These are phyloP conservation scores for Xylaria sp. DNA, from an alignment of 2,329 filamentous ascomycete species.

Conservation along the genomic window DNA sequence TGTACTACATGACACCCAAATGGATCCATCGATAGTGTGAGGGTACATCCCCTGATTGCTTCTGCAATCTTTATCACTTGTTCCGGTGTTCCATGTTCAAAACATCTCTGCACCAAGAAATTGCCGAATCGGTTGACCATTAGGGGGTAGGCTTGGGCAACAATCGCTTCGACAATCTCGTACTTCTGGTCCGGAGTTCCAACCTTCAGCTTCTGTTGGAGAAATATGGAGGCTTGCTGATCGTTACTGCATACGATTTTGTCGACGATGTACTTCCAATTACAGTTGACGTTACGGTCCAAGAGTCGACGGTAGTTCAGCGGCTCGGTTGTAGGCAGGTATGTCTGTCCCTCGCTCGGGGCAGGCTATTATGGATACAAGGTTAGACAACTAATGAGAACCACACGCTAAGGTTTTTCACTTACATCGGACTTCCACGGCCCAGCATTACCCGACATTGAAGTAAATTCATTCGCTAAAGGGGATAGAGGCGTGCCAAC, in stretches of 20 bases:
- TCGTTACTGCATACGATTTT: constrained; percentile 99
- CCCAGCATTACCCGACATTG: constrained; percentile 51
- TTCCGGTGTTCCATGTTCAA: constrained; percentile 95
- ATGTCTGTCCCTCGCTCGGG: constrained; percentile 73
- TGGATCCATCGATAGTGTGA: constrained; percentile 96
- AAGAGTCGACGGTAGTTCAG: constrained; percentile 95
- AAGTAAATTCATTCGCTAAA: constrained; percentile 78
- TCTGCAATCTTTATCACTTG: constrained; percentile 96
- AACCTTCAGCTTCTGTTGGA: constrained; percentile 98
- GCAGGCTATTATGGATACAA: constrained; percentile 52
- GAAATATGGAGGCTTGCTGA: constrained; percentile 97
- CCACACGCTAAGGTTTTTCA: constrained; percentile 16
- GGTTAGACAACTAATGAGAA: constrained; percentile 40
- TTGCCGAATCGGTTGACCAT: constrained; percentile 99
- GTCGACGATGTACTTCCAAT: constrained; percentile 99
- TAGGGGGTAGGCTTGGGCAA: constrained; percentile 90
- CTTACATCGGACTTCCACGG: constrained; percentile 67
- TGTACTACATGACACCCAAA: constrained; percentile 99
- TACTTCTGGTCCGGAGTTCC: constrained; percentile 95
- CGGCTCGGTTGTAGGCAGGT: constrained; percentile 87
- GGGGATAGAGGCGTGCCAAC: constrained; percentile 73
- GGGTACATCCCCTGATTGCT: constrained; percentile 90
- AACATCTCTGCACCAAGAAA: constrained; percentile 97
- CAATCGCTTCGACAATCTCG: constrained; percentile 96
- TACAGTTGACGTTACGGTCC: constrained; percentile 95